phyloP scores from a whole-genome alignment of 108 stramenopile species.

The Skeletonema potamos region DNA sequence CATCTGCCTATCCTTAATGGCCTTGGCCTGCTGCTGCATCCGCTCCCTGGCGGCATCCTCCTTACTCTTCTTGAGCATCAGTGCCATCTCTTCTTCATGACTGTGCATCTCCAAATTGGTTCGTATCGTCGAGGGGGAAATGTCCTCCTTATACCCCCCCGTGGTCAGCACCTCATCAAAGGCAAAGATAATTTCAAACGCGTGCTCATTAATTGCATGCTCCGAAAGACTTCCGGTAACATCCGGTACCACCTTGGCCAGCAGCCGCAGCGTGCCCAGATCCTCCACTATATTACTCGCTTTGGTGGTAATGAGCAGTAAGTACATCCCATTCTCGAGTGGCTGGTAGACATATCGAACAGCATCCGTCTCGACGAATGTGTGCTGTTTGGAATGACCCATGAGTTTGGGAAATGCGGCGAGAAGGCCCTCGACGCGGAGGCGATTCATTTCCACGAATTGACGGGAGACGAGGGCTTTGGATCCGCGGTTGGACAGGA shows the following conservation, averaged over 20 bases:
- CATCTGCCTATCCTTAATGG: slow-evolving; percentile 86
- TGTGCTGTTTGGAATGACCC: slow-evolving; percentile 91
- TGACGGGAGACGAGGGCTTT: slow-evolving; percentile 96
- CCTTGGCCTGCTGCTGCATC: slow-evolving; percentile 89
- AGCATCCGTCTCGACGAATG: slow-evolving; percentile 98
- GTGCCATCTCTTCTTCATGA: slow-evolving; percentile 96
- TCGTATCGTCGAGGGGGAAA: slow-evolving; percentile 83
- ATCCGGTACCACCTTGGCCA: slow-evolving; percentile 98
- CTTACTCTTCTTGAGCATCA: slow-evolving; percentile 91
- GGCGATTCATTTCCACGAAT: slow-evolving; percentile 99
- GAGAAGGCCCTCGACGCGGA: slow-evolving; percentile 96
- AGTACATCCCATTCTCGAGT: slow-evolving; percentile 90
- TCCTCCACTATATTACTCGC: slow-evolving; percentile 97
- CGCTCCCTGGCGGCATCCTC: slow-evolving; percentile 88
- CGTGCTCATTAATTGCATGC: slow-evolving; percentile 86
- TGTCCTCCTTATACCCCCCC: slow-evolving; percentile 97
- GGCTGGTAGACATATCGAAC: slow-evolving; percentile 99
- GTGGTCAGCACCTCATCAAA: slow-evolving; percentile 99
- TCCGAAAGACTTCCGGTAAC: slow-evolving; percentile 92
- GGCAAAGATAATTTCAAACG: slow-evolving; percentile 98
- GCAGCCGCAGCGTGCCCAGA: slow-evolving; percentile 93
- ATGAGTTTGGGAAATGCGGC: slow-evolving; percentile 99
- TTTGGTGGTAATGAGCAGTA: slow-evolving; percentile 97
- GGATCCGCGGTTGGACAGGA: slow-evolving; percentile 76
- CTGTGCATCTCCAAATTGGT: slow-evolving; percentile 98